Base-by-base conservation (phyloP, 176 grass and related monocot genomes). In the Triticum timopheevii region DNA sequence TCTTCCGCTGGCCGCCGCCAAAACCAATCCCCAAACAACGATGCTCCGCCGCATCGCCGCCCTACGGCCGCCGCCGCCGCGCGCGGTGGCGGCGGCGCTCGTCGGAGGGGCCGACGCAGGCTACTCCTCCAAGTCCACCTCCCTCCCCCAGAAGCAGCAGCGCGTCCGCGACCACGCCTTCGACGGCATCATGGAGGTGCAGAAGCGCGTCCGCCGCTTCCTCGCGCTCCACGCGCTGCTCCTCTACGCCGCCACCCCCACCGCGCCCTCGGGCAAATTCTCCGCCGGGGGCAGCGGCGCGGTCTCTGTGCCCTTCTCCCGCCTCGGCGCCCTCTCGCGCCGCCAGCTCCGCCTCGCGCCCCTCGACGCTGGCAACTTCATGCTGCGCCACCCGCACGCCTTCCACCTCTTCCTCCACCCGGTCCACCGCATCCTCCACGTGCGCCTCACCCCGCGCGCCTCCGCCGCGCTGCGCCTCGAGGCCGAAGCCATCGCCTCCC, bases 381-480 rank as follows among this genome's bases (percentile, higher is more conserved):
- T 99, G 77, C 85, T 94, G 65, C 89, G 92, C 81, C 93, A 98
- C 79, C 93, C 93, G 74, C 87, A 93, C 90, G 86, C 88, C 28
- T 98, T 98, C 88, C 97, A 96, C 76, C 86, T 98, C 76, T 98
- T 98, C 70, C 90, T 92, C 65, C 96, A 98, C 72, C 96, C 96
- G 34, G 90, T 96, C 34, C 93, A 90, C 75, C 96, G 93, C 88
- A 58, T 92, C 65, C 91, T 98, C 75, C 93, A 93, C 90, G 82
- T 50, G 40, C 90, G 90, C 61, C 86, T 95, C 92, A 95, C 96
- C 87, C 96, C 96, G 39, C 90, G 90, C 15, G 89, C 92, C 28
- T n/a, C 85, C 12, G 44, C 86, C 33, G 84, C 83, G 39, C 84
- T 94, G 74, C 68, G 49, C 28, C 78, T 80, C 8, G 92, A 96